phyloP scores from a whole-genome alignment of 768 basidiomycete genomes.

The Russula brevipes region DNA sequence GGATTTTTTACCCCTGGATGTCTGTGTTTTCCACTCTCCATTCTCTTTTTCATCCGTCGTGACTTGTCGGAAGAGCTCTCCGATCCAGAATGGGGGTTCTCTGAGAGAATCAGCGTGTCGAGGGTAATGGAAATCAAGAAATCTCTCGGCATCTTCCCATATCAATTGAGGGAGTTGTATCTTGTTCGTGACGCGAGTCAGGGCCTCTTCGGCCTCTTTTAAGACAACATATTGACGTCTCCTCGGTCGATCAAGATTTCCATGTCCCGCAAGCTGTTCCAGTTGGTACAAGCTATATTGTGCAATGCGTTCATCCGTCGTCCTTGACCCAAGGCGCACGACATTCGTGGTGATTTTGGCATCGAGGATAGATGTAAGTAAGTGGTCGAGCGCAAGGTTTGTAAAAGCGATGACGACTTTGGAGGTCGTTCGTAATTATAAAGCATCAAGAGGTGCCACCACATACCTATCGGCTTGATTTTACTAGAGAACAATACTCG shows the following conservation, averaged over 20 bases:
- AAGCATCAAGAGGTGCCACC: neutral
- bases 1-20: slow-evolving; percentile 5
- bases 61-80: neutral
- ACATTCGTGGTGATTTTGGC: slow-evolving; percentile 56
- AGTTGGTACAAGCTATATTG: slow-evolving; percentile 56
- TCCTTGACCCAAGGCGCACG: slow-evolving; percentile 64
- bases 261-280: slow-evolving; percentile 42
- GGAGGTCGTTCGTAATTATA: neutral
- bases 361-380: slow-evolving; percentile 61
- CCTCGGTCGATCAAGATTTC: slow-evolving; percentile 38
- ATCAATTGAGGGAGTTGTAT: slow-evolving; percentile 21
- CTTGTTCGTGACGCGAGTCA: slow-evolving; percentile 42
- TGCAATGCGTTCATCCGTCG: slow-evolving; percentile 54
- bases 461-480: slow-evolving; percentile 45
- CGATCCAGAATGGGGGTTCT: slow-evolving; percentile 36
- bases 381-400: slow-evolving; percentile 75
- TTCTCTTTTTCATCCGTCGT: slow-evolving; percentile 16
- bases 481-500: slow-evolving; percentile 54
- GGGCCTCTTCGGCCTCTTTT: slow-evolving; percentile 43
- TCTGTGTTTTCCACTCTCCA: slow-evolving; percentile 12
- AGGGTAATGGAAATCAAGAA: slow-evolving; percentile 43
- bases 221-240: slow-evolving; percentile 36
- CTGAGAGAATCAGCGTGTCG: slow-evolving; percentile 43
- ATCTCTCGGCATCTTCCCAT: slow-evolving; percentile 35
- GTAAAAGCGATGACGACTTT: slow-evolving; percentile 57